Evolutionary conservation across 805 yeast genomes (phyloP).

Genomic region (Tetrapisispora nanseiensis): DNA sequence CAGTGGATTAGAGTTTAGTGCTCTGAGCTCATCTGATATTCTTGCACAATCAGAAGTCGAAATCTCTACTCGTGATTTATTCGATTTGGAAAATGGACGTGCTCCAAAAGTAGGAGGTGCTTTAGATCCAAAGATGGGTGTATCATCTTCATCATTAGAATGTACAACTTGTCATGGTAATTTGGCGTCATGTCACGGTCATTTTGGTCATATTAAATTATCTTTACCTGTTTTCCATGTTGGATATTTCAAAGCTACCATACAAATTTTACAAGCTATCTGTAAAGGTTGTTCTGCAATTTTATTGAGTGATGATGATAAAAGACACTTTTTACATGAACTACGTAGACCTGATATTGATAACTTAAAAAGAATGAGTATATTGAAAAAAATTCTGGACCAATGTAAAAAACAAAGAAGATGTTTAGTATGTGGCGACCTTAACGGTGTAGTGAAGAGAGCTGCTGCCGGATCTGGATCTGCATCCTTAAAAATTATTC

Average conservation of each 20-base stretch:
- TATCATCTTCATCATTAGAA: slow-evolving; percentile 72
- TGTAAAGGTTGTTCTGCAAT: slow-evolving; percentile 84
- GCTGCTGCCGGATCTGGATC: slow-evolving; percentile 88
- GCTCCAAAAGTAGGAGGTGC: slow-evolving; percentile 81
- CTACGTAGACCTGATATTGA: slow-evolving; percentile 82
- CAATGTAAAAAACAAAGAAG: slow-evolving; percentile 94
- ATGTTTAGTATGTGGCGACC: slow-evolving; percentile 75
- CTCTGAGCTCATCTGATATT: slow-evolving; percentile 84
- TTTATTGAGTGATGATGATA: slow-evolving; percentile 61
- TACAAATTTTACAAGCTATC: slow-evolving; percentile 77
- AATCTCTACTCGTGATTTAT: slow-evolving; percentile 80
- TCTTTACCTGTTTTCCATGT: slow-evolving; percentile 96
- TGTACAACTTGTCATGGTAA: slow-evolving; percentile 90
- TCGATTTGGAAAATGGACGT: slow-evolving; percentile 83
- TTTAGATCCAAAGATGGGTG: slow-evolving; percentile 88
- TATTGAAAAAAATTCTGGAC: slow-evolving; percentile 70
- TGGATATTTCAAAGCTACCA: slow-evolving; percentile 89
- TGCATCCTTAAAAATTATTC: slow-evolving; percentile 90
- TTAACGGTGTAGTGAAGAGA: slow-evolving; percentile 95
- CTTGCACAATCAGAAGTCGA: slow-evolving; percentile 92
- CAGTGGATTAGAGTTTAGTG: slow-evolving; percentile 84
- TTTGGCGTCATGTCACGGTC: slow-evolving; percentile 94
- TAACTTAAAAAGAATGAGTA: slow-evolving; percentile 84
- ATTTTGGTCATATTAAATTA: slow-evolving; percentile 87
- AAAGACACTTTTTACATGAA: slow-evolving; percentile 62